Conservation (phyloP, 352 stramenopile species). For the Phytophthora chlamydospora region DNA sequence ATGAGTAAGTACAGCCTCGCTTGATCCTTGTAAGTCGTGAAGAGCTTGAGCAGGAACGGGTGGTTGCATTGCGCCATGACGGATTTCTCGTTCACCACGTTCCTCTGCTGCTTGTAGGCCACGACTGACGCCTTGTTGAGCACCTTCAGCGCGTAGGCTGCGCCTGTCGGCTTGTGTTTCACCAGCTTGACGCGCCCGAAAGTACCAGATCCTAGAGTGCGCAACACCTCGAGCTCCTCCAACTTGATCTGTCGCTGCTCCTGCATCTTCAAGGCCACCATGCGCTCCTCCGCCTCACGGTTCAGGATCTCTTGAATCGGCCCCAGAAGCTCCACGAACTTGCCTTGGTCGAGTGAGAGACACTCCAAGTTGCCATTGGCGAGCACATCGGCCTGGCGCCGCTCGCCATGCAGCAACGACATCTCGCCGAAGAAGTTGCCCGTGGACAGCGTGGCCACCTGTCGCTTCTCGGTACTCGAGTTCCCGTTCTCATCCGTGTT, state of each 20-base stretch:
- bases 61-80: slow-evolving; percentile 96
- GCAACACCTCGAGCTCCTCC: slow-evolving; percentile 81
- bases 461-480: slow-evolving; percentile 24
- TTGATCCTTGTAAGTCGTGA: slow-evolving; percentile 95
- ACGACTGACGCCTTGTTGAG: slow-evolving; percentile 95
- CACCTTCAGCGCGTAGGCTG: slow-evolving; percentile 94
- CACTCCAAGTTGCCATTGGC: slow-evolving; percentile 84
- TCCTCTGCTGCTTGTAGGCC: slow-evolving; percentile 95
- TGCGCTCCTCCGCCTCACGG: slow-evolving; percentile 66
- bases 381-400: slow-evolving; percentile 69
- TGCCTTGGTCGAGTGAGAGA: slow-evolving; percentile 85
- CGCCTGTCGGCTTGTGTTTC: slow-evolving; percentile 71
- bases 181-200: slow-evolving; percentile 96
- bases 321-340: slow-evolving; percentile 88
- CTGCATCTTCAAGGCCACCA: slow-evolving; percentile 37
- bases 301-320: slow-evolving; percentile 78
- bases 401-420: slow-evolving; percentile 68
- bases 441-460: slow-evolving; percentile 63
- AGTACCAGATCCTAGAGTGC: slow-evolving; percentile 93
- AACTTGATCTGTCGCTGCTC: slow-evolving; percentile 54
- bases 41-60: slow-evolving; percentile 97
- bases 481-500: slow-evolving; percentile 33
- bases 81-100: slow-evolving; percentile 97
- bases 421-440: slow-evolving; percentile 79
- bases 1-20: slow-evolving; percentile 95